These are phyloP conservation scores for Ganoderma boninense DNA, from an alignment of 1,284 basidiomycete genomes.

Conservation along the genomic window DNA sequence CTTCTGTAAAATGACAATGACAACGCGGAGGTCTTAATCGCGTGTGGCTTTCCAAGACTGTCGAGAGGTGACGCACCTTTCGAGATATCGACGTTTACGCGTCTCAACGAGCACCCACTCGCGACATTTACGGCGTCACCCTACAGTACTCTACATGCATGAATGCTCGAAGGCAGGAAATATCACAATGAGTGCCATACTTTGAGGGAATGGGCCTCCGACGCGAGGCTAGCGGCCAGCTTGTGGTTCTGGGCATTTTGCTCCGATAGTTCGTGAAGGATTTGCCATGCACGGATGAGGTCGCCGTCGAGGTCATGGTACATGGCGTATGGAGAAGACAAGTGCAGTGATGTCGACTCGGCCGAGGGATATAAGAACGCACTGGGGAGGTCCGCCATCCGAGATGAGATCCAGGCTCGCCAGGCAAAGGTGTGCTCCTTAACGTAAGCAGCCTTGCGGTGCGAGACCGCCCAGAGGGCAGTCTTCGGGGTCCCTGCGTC, in stretches of 20 bases:
- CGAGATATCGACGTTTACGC: conserved; percentile 94
- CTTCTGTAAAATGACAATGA: conserved; percentile 70
- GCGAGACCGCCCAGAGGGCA: background rate
- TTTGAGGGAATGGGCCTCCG: conserved; percentile 83
- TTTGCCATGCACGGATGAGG: conserved; percentile 76
- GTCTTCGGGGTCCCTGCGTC: conserved; percentile 5
- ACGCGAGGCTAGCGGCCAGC: conserved; percentile 76
- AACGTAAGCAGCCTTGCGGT: background rate
- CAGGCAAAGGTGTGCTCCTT: background rate
- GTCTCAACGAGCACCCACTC: conserved; percentile 83
- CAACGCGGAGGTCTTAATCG: background rate
- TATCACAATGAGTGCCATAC: conserved; percentile 49
- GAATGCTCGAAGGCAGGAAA: conserved; percentile 28
- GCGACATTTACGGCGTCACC: conserved; percentile 82
- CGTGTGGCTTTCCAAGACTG: background rate
- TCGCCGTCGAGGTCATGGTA: conserved; percentile 72
- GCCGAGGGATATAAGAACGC: background rate
- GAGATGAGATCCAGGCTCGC: background rate
- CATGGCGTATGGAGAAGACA: conserved; percentile 36
- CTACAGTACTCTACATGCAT: conserved; percentile 50
- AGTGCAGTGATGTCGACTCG: background rate
- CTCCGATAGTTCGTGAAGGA: conserved; percentile 84
- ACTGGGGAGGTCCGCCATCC: conserved; percentile 9
- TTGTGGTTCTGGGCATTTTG: conserved; percentile 91
- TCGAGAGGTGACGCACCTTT: conserved; percentile 65